Evolutionary conservation across 1,284 basidiomycete genomes (phyloP), one percentile per base, ranked within the genome.

Genomic region (Naganishia cerealis): DNA sequence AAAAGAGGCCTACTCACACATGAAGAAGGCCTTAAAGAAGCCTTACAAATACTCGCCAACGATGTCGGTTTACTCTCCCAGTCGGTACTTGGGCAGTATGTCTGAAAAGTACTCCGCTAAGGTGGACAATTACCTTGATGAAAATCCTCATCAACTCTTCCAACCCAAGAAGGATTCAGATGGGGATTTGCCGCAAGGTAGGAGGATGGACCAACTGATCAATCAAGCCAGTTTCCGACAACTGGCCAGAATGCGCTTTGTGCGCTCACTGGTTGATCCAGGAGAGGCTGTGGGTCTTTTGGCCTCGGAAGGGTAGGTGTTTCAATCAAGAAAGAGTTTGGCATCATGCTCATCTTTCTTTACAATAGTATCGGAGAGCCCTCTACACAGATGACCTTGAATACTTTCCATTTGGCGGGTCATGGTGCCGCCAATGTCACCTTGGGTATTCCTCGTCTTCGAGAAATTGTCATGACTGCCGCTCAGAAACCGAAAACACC

Each of bases 391-490:
- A 99, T 99, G 96, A 99, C 96, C 38, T 83, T 99, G 73, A 99
- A 99, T 80, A 99, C 96, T 10, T 99, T 99, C 87, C 96, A 99
- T 84, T 97, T 99, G 79, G 94, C 94, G 72, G 92, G 95, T 74
- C 96, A 99, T 80, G 96, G 96, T 82, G 95, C 96, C 68, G 95
- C 96, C 46, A 99, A 99, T 80, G 96, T 99, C 71, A 99, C 96
- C 1, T 86, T 99, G 57, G 96, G 96, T 86, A 99, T 99, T 74
- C 96, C 96, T 57, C 94, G 96, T 81, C 84, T 99, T 29, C 89
- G 95, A 80, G 96, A 99, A 82, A 98, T 99, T 75, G 92, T 99
- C 76, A 98, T 99, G 94, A 98, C 96, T 0, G 96, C 96, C 7
- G 95, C 96, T 6, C 87, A 88, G 74, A 91, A 94, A 75, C 96